Conservation (phyloP, 352 stramenopile species). For the Phytophthora citricola region DNA sequence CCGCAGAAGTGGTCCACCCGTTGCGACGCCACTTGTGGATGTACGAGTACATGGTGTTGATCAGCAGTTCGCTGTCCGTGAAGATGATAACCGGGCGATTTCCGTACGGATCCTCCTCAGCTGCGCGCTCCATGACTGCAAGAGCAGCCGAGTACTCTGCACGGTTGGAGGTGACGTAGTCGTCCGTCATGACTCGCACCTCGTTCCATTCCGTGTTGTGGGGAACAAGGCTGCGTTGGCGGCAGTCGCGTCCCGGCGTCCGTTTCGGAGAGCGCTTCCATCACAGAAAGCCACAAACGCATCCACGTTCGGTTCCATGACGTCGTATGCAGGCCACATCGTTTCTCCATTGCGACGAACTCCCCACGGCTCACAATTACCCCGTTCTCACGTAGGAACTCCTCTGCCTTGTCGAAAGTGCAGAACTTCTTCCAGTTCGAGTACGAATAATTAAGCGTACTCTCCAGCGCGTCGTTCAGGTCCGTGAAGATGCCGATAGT, state of each 20-base stretch:
- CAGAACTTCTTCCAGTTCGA: conserved; percentile 58
- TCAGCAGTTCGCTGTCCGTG: conserved; percentile 20
- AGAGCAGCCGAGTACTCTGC: conserved; percentile 15
- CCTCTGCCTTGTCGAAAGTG: conserved; percentile 45
- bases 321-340: conserved; percentile 38
- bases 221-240: conserved; percentile 68
- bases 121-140: conserved; percentile 10
- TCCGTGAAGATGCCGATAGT: conserved; percentile 54
- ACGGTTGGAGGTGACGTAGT: conserved; percentile 17
- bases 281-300: conserved; percentile 76
- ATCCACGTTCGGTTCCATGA: conserved; percentile 33
- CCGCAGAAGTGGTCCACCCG: conserved; percentile 9
- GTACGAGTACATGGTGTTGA: conserved; percentile 12
- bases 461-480: conserved; percentile 49
- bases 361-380: conserved; percentile 4
- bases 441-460: conserved; percentile 45
- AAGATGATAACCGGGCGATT: conserved; percentile 16
- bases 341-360: conserved; percentile 1
- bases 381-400: conserved; percentile 42
- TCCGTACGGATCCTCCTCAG: conserved; percentile 3
- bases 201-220: conserved; percentile 59
- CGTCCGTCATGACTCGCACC: conserved; percentile 40
- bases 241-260: conserved; percentile 41
- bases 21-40: conserved; percentile 14
- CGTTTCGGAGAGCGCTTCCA: conserved; percentile 64